These are phyloP conservation scores for Exophiala spinifera DNA, from an alignment of 2,329 filamentous ascomycete species.

Conservation along the genomic window DNA sequence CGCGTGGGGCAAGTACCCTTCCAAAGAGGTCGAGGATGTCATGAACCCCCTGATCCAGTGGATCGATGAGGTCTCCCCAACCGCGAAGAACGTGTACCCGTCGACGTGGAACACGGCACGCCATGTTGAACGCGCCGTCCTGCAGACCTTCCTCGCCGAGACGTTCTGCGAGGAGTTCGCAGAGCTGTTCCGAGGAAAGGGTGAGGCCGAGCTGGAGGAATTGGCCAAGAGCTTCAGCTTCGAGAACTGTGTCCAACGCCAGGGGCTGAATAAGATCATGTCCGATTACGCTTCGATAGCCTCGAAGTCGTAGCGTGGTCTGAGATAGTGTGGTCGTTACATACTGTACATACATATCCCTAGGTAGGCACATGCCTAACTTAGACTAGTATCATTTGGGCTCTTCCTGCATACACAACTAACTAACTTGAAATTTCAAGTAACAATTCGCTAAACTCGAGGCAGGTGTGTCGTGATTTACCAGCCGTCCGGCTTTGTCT, in stretches of 20 bases:
- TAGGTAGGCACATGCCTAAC: no score
- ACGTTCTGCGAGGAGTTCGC: constrained; percentile 56
- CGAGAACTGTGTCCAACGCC: constrained; percentile 53
- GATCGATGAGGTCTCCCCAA: constrained; percentile 22
- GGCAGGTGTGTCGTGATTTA: no score
- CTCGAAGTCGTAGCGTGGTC: not conserved
- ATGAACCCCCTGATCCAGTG: constrained; percentile 36
- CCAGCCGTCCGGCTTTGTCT: no score
- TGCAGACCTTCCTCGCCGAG: constrained; percentile 51
- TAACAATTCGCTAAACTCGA: no score
- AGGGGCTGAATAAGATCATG: constrained; percentile 52
- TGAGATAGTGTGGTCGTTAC: no score
- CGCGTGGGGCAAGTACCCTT: constrained; percentile 51
- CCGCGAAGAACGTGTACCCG: constrained; percentile 41
- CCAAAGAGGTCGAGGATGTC: constrained; percentile 42
- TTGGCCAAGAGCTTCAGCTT: constrained; percentile 54
- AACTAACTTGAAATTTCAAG: no score
- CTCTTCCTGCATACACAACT: no score
- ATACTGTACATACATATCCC: no score
- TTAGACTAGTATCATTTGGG: no score
- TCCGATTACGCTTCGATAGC: constrained; percentile 40
- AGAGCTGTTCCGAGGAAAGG: constrained; percentile 52
- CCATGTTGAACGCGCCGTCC: constrained; percentile 46
- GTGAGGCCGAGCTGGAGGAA: constrained; percentile 52
- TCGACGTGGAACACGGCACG: constrained; percentile 50